Evolutionary conservation across 352 stramenopile species (phyloP), one percentile per base, ranked within the genome.

Genomic region (Phytophthora idaei): DNA sequence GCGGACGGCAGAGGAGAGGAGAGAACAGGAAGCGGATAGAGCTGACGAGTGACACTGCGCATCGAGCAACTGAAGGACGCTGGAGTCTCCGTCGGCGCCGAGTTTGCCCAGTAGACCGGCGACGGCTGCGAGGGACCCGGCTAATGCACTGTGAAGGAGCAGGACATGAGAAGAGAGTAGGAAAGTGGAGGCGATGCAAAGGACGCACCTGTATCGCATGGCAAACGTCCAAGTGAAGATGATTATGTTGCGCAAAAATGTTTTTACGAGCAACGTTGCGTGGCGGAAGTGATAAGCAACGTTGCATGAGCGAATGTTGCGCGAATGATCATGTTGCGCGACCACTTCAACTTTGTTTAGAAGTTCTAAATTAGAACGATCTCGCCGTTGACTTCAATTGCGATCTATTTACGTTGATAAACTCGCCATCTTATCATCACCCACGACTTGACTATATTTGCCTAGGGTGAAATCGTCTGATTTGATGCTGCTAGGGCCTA

Each of bases 31-130:
- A 12, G 45, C 39, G 31, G 51, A 52, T 14, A 71, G 46, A 34
- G 36, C 12, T 0, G 49, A 67, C 3, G 48, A 27, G 25, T 74
- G 71, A 15, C 74, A 81, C 21, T 68, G 61, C 8, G 37, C 48
- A 15, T 66, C 41, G 3, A 81, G 37, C 32, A 64, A 57, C n/a
- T 78, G 64, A 4, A 82, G 61, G 11, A 48, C 64, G 1, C 17
- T 67, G 1, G 74, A 73, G 34, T 76, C 68, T 5, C 71, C 58
- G 44, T 82, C 74, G 0, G 74, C 78, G 10, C 77, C 77, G 11
- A 90, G 65, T 74, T 93, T 93, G 11, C 84, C 84, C 10, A 90
- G 52, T 51, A 88, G 68, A 45, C 84, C 84, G 0, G 78, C 84
- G 8, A 77, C 44, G 1, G 84, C 80, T 1, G 82, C 84, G n/a